These are phyloP conservation scores for Dimargaris xerosporica DNA, from an alignment of 192 early-diverging fungal genomes.

Conservation along the genomic window DNA sequence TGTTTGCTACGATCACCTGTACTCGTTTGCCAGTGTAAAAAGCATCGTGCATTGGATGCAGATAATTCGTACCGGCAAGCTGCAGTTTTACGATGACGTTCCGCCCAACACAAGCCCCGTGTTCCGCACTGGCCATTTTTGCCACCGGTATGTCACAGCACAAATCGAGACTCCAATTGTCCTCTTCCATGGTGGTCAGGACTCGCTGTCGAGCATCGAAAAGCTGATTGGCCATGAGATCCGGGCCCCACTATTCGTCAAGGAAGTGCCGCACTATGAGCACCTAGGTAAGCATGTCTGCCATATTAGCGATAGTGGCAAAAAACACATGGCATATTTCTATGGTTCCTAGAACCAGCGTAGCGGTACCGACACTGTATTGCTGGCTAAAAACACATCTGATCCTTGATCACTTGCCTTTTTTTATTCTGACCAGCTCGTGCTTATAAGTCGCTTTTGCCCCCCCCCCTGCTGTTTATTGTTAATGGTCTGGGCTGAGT, in stretches of 20 bases:
- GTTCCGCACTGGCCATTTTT: neutral
- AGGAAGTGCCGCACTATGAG: constrained; percentile 58
- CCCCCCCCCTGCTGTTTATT: neutral
- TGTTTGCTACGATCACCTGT: constrained; percentile 71
- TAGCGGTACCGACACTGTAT: neutral
- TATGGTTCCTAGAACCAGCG: too few relatives aligned
- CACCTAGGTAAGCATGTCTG: too few relatives aligned
- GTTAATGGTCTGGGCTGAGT: neutral
- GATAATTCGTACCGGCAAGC: constrained; percentile 68
- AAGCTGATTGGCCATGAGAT: constrained; percentile 36
- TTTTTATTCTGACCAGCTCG: too few relatives aligned
- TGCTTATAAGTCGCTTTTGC: neutral
- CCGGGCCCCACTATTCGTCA: constrained; percentile 26
- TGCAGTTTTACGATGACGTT: constrained; percentile 90
- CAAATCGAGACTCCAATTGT: constrained; percentile 74
- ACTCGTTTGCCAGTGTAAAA: constrained; percentile 81
- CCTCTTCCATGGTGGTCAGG: constrained; percentile 78
- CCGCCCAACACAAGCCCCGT: constrained; percentile 18
- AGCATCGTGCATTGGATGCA: constrained; percentile 93
- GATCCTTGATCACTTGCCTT: too few relatives aligned
- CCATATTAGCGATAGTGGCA: too few relatives aligned
- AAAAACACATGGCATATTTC: too few relatives aligned
- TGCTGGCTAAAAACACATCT: neutral
- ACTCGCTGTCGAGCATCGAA: constrained; percentile 64
- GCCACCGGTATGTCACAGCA: neutral